A percentile compares a stretch with the other conserved stretches of the same genome.
Evolutionary conservation across 139 green algal genomes (phyloP).

Genomic region (Auxenochlorella protothecoides): DNA sequence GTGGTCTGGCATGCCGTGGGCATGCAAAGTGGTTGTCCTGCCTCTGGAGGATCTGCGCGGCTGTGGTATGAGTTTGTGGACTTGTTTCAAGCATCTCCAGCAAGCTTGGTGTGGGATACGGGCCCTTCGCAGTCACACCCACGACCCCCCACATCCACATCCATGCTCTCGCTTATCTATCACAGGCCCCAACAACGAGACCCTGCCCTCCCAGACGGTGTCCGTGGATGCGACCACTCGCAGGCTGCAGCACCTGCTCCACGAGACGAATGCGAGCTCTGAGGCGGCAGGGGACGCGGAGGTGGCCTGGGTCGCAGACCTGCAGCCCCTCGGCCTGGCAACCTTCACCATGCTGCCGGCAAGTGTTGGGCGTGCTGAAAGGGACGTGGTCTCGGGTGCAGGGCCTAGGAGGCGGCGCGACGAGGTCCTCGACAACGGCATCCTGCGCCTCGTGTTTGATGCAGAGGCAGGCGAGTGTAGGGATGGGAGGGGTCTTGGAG

Average conservation of each 20-base stretch:
- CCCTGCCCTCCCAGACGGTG: conserved; percentile 32
- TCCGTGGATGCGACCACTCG: conserved; percentile 16
- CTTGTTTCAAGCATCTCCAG: no score
- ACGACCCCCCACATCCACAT: neutral
- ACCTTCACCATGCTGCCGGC: conserved; percentile 17
- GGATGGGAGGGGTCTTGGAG: no score
- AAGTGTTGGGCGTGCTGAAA: no score
- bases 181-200: conserved; percentile 29
- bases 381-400: no score
- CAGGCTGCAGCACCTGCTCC: conserved; percentile 31
- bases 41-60: no score
- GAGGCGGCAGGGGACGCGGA: conserved; percentile 14
- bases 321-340: conserved; percentile 46
- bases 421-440: conserved; percentile 11
- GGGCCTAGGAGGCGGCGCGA: neutral
- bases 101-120: neutral
- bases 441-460: conserved; percentile 20
- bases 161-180: neutral
- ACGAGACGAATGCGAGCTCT: conserved; percentile 5
- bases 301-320: conserved; percentile 33
- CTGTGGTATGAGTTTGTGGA: no score
- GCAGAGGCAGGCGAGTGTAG: neutral
- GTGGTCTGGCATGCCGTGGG: no score
- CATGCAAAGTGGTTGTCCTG: no score
- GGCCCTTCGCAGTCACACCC: no score